phyloP scores from a whole-genome alignment of 1,284 basidiomycete species.

The Vanrija humicola region DNA sequence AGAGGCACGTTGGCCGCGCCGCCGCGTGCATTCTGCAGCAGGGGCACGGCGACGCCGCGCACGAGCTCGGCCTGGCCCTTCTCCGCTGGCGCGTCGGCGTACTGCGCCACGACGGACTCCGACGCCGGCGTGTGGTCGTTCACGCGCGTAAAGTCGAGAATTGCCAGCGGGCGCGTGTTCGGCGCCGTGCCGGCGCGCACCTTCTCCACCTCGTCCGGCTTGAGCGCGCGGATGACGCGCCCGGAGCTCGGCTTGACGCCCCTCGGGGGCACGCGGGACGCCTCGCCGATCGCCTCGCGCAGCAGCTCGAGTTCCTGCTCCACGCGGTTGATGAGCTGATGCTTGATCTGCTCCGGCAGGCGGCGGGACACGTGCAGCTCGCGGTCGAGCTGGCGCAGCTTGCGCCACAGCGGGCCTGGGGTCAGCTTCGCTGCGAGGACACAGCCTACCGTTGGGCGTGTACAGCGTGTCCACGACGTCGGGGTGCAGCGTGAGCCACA shows the following conservation, averaged over 20 bases:
- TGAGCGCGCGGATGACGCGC: conserved; percentile 1
- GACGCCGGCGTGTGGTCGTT: no score
- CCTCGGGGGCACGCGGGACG: not conserved
- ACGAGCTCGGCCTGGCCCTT: no score
- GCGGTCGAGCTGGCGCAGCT: not conserved
- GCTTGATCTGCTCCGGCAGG: conserved; percentile 8
- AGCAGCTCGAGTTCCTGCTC: conserved; percentile 19
- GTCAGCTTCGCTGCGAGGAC: conserved; percentile 1
- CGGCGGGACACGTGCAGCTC: conserved; percentile 3
- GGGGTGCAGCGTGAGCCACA: conserved; percentile 14
- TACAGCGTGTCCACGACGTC: conserved; percentile 2
- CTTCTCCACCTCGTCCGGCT: not conserved
- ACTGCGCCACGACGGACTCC: no score
- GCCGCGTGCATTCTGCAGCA: no score
- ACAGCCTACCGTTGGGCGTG: not conserved
- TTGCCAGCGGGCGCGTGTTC: not conserved
- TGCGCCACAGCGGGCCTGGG: not conserved
- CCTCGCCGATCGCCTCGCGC: not conserved
- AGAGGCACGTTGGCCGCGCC: no score
- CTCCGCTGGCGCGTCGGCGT: no score
- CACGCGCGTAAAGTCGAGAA: conserved; percentile 1
- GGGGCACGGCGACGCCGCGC: no score
- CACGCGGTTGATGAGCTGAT: conserved; percentile 14
- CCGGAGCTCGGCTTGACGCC: no score
- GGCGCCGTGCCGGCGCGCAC: not conserved